phyloP scores from a whole-genome alignment of 2,329 filamentous ascomycete species.

The Colletotrichum sp. region DNA sequence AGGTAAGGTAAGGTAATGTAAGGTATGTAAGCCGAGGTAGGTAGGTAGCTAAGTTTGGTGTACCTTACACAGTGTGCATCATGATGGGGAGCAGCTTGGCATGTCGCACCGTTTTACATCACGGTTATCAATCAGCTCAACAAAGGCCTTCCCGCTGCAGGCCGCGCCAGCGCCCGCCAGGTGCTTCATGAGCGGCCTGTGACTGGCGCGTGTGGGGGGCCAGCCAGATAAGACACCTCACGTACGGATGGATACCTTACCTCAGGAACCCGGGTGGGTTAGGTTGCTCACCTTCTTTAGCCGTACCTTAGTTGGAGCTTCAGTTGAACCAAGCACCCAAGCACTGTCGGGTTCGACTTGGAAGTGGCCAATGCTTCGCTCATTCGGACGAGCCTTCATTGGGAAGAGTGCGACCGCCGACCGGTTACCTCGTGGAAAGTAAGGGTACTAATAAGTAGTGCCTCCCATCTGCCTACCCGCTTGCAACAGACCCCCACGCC shows the following conservation, averaged over 20 bases:
- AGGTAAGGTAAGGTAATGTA: too few relatives aligned
- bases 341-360: background rate
- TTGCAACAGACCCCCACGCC: background rate
- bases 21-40: background rate
- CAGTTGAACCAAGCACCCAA: background rate
- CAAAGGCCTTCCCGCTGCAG: background rate
- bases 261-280: background rate
- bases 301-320: background rate
- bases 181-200: background rate
- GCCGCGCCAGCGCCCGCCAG: constrained; percentile 6
- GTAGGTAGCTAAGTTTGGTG: too few relatives aligned
- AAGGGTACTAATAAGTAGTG: background rate
- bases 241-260: background rate
- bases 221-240: constrained; percentile 4
- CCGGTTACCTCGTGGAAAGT: background rate
- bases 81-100: background rate
- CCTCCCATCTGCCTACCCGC: background rate
- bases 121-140: constrained; percentile 15
- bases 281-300: background rate
- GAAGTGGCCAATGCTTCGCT: background rate
- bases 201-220: constrained; percentile 15
- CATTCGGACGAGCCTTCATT: background rate
- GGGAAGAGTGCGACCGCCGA: background rate
- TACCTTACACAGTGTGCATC: background rate
- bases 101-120: constrained; percentile 6